Percentiles rank a stretch among this genome's conserved stretches.
Evolutionary conservation across 208 protist species (phyloP).

Genomic region (Trypanosomatidae sp.): DNA sequence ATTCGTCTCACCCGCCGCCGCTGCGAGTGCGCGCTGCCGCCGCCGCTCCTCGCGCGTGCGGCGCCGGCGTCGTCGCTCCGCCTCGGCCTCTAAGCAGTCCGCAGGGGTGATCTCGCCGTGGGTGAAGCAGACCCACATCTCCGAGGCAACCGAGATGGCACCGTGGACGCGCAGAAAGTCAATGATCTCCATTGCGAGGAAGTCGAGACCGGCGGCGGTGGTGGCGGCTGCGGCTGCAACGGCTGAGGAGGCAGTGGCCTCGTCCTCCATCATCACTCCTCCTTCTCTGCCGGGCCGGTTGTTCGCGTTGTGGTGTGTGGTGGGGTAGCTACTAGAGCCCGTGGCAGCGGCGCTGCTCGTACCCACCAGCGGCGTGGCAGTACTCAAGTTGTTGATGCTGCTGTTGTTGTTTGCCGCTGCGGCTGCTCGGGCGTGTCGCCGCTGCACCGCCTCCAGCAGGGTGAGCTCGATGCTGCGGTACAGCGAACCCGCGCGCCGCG

Average conservation of each 20-base stretch:
- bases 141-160: conserved; percentile 50
- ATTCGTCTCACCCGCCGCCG: background rate
- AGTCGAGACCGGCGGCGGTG: conserved; percentile 40
- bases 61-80: conserved; percentile 21
- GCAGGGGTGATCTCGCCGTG: conserved; percentile 49
- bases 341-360: background rate
- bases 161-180: conserved; percentile 66
- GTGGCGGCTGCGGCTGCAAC: conserved; percentile 11
- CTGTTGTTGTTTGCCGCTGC: conserved; percentile 5
- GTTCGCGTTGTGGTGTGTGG: too few species aligned
- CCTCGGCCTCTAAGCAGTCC: conserved; percentile 5
- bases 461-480: conserved; percentile 59
- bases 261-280: conserved; percentile 8
- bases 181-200: conserved; percentile 65
- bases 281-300: too few species aligned
- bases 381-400: too few species aligned
- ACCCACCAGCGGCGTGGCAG: too few species aligned
- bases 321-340: too few species aligned
- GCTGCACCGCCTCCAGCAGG: conserved; percentile 40
- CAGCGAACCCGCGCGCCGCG: conserved; percentile 58
- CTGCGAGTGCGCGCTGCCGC: background rate
- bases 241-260: background rate
- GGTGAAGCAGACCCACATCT: conserved; percentile 64
- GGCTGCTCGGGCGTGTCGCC: conserved; percentile 26
- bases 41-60: conserved; percentile 21